Evolutionary conservation across 768 basidiomycete species (phyloP).

Genomic region (Lentinula aciculospora): DNA sequence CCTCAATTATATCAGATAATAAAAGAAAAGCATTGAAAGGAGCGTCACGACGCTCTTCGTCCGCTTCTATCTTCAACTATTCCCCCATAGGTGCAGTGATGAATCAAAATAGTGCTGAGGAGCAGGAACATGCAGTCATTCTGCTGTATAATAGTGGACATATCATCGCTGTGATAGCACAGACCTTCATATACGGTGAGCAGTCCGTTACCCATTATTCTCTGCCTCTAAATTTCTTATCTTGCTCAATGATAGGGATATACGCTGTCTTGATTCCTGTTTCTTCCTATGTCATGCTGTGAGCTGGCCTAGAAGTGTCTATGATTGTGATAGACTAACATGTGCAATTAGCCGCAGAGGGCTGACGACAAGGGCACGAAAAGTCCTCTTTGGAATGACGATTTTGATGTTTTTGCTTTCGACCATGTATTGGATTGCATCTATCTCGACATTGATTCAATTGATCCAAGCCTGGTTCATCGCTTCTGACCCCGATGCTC

Average conservation of each 20-base stretch:
- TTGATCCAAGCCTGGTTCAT: neutral
- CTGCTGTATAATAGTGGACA: neutral
- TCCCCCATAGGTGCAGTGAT: neutral
- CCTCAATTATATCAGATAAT: too few species aligned
- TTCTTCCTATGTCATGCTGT: neutral
- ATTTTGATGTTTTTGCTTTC: constrained; percentile 3
- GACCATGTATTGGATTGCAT: neutral
- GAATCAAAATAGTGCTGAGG: neutral
- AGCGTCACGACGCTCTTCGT: too few species aligned
- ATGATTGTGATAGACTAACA: neutral
- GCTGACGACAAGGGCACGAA: neutral
- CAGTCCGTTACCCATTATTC: neutral
- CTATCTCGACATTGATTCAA: neutral
- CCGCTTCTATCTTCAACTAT: too few species aligned
- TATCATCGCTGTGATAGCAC: neutral
- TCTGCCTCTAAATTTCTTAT: neutral
- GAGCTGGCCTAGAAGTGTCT: neutral
- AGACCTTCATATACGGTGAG: constrained; percentile 2
- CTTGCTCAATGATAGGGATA: neutral
- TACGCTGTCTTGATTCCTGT: neutral
- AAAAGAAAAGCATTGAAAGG: too few species aligned
- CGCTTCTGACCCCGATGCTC: neutral
- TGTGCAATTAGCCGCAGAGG: neutral
- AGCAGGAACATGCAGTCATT: neutral
- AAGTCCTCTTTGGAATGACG: constrained; percentile 2